phyloP scores from a whole-genome alignment of 768 basidiomycete genomes.

The Hemileccinum impolitum region DNA sequence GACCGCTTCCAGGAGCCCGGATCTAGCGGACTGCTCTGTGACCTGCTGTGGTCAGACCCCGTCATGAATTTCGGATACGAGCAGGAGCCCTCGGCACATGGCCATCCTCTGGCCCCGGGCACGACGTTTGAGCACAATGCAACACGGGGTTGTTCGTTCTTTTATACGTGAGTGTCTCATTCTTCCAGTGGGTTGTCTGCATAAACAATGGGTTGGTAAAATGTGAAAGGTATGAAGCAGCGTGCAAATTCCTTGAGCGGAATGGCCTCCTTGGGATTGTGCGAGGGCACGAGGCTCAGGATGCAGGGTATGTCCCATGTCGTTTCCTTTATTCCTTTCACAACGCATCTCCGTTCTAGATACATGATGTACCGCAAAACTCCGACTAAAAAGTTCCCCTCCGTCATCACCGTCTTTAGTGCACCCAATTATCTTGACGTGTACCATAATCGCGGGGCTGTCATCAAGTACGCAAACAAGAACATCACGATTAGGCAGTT shows the following conservation, averaged over 20 bases:
- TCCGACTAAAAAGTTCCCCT: slow-evolving; percentile 91
- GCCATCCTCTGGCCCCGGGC: slow-evolving; percentile 52
- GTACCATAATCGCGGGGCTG: slow-evolving; percentile 94
- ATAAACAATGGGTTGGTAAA: slow-evolving; percentile 1
- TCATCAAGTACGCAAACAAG: slow-evolving; percentile 97
- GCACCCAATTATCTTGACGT: slow-evolving; percentile 98
- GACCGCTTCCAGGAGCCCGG: slow-evolving; percentile 94
- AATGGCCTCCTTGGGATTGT: slow-evolving; percentile 90
- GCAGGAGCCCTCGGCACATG: slow-evolving; percentile 47
- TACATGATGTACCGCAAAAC: slow-evolving; percentile 96
- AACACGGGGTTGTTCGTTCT: slow-evolving; percentile 88
- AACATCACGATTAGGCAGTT: slow-evolving; percentile 95
- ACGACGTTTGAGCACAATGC: slow-evolving; percentile 75
- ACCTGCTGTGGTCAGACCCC: slow-evolving; percentile 96
- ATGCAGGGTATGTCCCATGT: slow-evolving; percentile 67
- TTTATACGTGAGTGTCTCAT: slow-evolving; percentile 70
- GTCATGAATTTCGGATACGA: slow-evolving; percentile 87
- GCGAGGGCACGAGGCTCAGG: slow-evolving; percentile 97
- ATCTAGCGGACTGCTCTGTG: slow-evolving; percentile 87
- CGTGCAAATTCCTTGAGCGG: slow-evolving; percentile 89
- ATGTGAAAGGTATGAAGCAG: slow-evolving; percentile 72
- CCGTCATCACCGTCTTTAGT: slow-evolving; percentile 97
- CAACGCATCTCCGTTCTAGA: slow-evolving; percentile 33
- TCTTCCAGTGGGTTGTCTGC: background rate
- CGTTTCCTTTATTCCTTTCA: background rate